Conservation (phyloP, 2,329 filamentous ascomycete genomes). For the Verticillium albo-atrum region DNA sequence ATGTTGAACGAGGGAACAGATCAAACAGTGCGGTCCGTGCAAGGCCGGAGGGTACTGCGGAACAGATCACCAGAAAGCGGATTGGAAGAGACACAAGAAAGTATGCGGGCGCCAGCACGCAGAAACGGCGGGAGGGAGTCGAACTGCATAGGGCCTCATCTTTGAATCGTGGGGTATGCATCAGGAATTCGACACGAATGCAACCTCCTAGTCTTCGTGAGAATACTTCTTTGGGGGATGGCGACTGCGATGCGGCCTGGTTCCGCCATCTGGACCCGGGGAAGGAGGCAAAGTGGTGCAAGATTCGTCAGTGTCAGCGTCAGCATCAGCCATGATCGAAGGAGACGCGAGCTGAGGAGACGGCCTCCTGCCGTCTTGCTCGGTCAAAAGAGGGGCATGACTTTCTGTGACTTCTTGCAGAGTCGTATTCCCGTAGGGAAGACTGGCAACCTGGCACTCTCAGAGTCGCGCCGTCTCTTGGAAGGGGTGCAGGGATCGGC, state of each 20-base stretch:
- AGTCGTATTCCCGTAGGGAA: not conserved
- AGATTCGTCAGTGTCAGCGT: not conserved
- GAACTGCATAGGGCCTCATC: not conserved
- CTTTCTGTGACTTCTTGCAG: not conserved
- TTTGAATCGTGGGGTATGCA: not conserved
- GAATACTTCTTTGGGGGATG: not conserved
- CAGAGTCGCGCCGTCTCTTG: not conserved
- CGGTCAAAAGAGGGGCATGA: not conserved
- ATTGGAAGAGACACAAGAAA: not conserved
- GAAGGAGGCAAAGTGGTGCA: not conserved
- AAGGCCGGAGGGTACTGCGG: not conserved
- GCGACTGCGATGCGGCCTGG: not conserved
- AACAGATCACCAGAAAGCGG: not conserved
- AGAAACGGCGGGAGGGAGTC: not conserved
- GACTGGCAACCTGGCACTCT: not conserved
- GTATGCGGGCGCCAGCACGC: not conserved
- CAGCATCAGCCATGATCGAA: not conserved
- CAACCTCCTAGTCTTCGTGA: not conserved
- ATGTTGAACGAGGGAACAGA: not conserved
- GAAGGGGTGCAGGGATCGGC: not conserved
- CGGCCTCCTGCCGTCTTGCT: not conserved
- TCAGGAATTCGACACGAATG: not conserved
- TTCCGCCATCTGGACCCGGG: not conserved
- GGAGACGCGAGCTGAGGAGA: not conserved
- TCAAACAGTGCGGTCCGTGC: not conserved